Evolutionary conservation across 1,284 basidiomycete species (phyloP), one percentile per base, ranked within the genome.

Genomic region (Cystobasidium slooffiae): DNA sequence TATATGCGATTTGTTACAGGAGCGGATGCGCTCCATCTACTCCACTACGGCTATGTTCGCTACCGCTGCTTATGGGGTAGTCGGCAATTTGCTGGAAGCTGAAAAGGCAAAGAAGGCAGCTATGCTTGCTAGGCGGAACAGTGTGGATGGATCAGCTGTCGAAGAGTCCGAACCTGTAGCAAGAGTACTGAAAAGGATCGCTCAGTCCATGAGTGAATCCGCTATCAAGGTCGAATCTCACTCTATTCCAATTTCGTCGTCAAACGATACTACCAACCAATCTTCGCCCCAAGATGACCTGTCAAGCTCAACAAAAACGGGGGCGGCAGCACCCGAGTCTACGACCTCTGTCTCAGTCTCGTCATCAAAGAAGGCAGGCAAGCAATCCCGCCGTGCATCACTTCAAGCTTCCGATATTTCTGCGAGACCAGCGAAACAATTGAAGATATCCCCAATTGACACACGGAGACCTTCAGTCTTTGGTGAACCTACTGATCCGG

Each of bases 51-150:
- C 47, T 49, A 72, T 31, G 37, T 63, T 72, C 37, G 69, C 69
- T 37, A 20, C 47, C 39, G 69, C 69, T 51, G 69, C 69, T 1
- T 63, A 55, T 18, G 49, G 59, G 14, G 69, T 72, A 20, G 59
- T 72, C 6, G 39, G 31, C 18, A 72, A 72, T 24, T 20, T 72
- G 31, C 44, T 53, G 1, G 61, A 64, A 44, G 69, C 69, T 18
- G 69, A 72, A 37, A 52, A 64, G 39, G 49, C 49, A 1, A 72
- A 72, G 37, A 62, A 63, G 52, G 59, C 51, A 41, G 46, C 69
- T 39, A 61, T 61, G 47, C 10, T 44, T 22, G 37, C 58, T 14
- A 51, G 61, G 46, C 18, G 61, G 20, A 64, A 72, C 44, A 72
- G 61, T 37, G 14, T 49, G 9, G 49, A 59, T 46, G 61, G 56